These are phyloP conservation scores for Taiwanofungus camphoratus DNA, from an alignment of 1,284 basidiomycete genomes.

Conservation along the genomic window DNA sequence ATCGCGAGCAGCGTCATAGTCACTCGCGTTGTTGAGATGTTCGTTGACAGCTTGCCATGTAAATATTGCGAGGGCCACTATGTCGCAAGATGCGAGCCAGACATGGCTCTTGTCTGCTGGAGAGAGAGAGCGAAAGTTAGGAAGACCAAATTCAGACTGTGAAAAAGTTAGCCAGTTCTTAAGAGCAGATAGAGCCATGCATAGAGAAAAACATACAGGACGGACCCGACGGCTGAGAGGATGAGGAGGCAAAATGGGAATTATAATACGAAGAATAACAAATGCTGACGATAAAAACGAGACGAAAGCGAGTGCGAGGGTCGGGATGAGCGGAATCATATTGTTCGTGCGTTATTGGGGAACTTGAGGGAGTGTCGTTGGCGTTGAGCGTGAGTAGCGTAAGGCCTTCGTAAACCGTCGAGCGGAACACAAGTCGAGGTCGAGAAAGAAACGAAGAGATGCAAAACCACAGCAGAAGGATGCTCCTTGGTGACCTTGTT, in stretches of 20 bases:
- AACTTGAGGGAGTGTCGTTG: constrained; percentile 27
- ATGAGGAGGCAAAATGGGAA: constrained; percentile 65
- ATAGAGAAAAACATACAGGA: constrained; percentile 42
- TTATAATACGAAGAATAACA: constrained; percentile 63
- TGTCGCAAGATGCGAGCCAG: constrained; percentile 62
- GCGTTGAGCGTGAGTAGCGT: constrained; percentile 29
- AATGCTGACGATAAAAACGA: constrained; percentile 67
- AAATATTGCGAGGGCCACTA: constrained; percentile 54
- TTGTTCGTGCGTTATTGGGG: constrained; percentile 20
- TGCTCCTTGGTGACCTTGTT: constrained; percentile 8
- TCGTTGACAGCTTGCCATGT: constrained; percentile 59
- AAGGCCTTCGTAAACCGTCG: constrained; percentile 32
- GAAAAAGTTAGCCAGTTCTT: constrained; percentile 16
- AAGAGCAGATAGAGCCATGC: constrained; percentile 8
- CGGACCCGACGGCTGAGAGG: constrained; percentile 64
- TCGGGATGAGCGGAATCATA: constrained; percentile 62
- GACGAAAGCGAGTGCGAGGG: constrained; percentile 58
- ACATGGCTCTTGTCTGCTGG: constrained; percentile 62
- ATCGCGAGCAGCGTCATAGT: constrained; percentile 38
- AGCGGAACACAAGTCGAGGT: constrained; percentile 28
- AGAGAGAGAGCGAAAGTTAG: constrained; percentile 58
- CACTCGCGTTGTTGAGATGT: constrained; percentile 39
- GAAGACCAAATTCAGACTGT: constrained; percentile 66
- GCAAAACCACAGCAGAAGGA: constrained; percentile 12
- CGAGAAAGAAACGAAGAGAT: constrained; percentile 20